Evolutionary conservation across 768 basidiomycete genomes (phyloP), one percentile per base, ranked within the genome.

Genomic region (Sarcodon sp.): DNA sequence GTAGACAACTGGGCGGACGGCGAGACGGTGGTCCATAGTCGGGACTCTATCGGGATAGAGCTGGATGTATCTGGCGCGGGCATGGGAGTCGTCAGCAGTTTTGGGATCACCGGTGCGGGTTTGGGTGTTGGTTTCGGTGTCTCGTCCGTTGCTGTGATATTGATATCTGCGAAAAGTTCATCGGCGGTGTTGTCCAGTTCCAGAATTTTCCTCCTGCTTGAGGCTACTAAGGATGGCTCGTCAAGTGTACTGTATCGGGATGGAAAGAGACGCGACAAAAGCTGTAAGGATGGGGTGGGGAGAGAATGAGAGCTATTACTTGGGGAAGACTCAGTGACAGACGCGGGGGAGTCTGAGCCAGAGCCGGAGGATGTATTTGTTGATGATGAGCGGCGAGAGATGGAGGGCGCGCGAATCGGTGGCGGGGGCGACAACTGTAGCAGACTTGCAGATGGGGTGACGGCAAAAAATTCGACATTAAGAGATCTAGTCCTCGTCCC

Each of bases 221-320:
- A 35, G 50, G 55, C 50, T 12, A 50, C 43, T 50, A 52, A 32
- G 46, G 53, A n/a, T 27, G 45, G 34, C 48, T 59, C 57, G 32
- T 54, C 52, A 32, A 51, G 51, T 12, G 56, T 54, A 31, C 51
- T 64, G 52, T 71, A 66, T 12, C 69, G 59, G 33, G 51, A 71
- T 34, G 69, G 69, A 49, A 72, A 70, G 47, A 70, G 45, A 1
- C 60, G 50, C 34, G 56, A 52, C 12, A 57, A 44, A 6, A 66
- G 47, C 54, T 64, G 43, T 57, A 64, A 43, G 53, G 57, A 47
- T 56, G 63, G 21, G 54, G 58, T 43, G n/a, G 48, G 27, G n/a
- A 48, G 43, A 13, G 57, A 49, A 3, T 52, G 57, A 7, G 55
- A 55, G 39, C 49, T 54, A 43, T 44, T 15, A 4, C 21, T 27